phyloP scores from a whole-genome alignment of 2,329 filamentous ascomycete genomes.

The Zasmidium citrigriseum region DNA sequence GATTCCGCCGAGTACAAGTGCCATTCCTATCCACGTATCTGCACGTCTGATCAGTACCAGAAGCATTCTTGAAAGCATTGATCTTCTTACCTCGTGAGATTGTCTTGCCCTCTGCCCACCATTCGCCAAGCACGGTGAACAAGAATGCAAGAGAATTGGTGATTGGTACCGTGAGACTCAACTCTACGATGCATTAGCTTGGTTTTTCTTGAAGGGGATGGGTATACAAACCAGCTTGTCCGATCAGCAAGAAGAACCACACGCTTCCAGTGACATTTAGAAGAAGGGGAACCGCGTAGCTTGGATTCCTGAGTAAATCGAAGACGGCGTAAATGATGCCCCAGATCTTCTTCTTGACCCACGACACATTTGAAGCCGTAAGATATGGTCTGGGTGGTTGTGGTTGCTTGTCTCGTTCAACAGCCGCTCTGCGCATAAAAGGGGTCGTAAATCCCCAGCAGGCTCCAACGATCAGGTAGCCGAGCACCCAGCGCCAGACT shows the following conservation, averaged over 20 bases:
- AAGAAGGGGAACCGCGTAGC: conserved; percentile 80
- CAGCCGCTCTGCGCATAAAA: conserved; percentile 86
- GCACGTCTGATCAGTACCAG: conserved; percentile 14
- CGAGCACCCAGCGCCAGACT: conserved; percentile 78
- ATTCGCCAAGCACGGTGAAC: conserved; percentile 94
- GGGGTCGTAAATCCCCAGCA: conserved; percentile 89
- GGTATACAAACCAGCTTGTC: conserved; percentile 70
- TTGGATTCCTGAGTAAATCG: conserved; percentile 77
- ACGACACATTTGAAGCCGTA: conserved; percentile 48
- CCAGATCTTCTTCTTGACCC: conserved; percentile 63
- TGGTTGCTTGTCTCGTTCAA: conserved; percentile 49
- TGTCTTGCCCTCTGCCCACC: conserved; percentile 90
- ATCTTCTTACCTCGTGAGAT: conserved; percentile 70
- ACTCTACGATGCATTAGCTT: conserved; percentile 55
- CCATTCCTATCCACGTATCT: conserved; percentile 86
- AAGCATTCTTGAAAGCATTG: neutral
- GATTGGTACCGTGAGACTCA: conserved; percentile 91
- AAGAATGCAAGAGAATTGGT: conserved; percentile 92
- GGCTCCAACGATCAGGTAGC: conserved; percentile 85
- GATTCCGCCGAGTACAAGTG: conserved; percentile 75
- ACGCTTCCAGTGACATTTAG: conserved; percentile 90
- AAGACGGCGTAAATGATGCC: conserved; percentile 71
- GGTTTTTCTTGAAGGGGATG: neutral
- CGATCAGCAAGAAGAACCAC: conserved; percentile 96
- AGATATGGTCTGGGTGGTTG: conserved; percentile 55